Percentiles rank a stretch among this genome's conserved stretches.
These are phyloP conservation scores for Diaporthe amygdali DNA, from an alignment of 2,329 filamentous ascomycete genomes.

Conservation along the genomic window DNA sequence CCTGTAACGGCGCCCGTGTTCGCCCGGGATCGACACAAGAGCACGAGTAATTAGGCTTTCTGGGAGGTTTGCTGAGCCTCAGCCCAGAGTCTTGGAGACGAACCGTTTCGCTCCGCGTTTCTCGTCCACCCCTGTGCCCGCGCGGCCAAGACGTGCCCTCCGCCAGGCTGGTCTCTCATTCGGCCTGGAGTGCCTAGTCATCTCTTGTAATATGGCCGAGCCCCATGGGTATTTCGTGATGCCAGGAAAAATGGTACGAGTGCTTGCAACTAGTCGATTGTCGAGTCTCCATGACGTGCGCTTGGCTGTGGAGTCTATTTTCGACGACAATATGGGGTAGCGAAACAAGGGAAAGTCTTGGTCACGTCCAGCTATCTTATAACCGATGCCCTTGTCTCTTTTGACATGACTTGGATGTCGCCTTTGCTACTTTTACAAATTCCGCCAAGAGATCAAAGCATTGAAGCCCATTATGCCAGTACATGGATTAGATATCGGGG, in stretches of 20 bases:
- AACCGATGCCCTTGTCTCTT: neutral
- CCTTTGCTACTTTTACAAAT: neutral
- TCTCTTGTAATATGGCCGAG: neutral
- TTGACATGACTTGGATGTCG: neutral
- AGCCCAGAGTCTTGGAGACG: conserved; percentile 11
- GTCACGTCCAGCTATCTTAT: neutral
- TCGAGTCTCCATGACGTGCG: neutral
- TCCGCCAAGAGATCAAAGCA: neutral
- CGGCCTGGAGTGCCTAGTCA: neutral
- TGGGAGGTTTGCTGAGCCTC: conserved; percentile 5
- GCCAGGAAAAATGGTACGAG: neutral
- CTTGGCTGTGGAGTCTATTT: conserved; percentile 14
- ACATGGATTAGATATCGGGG: neutral
- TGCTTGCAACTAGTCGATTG: neutral
- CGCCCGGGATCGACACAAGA: neutral
- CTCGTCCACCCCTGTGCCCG: neutral
- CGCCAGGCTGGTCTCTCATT: neutral
- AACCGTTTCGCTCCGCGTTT: conserved; percentile 17
- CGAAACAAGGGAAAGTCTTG: neutral
- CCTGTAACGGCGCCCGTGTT: neutral
- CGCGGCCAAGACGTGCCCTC: neutral
- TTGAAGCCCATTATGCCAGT: conserved; percentile 1
- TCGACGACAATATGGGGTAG: neutral
- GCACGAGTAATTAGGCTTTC: neutral
- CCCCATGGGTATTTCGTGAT: neutral